Percentiles rank a stretch among this genome's conserved stretches.
These are phyloP conservation scores for Pleurozium schreberi DNA, from an alignment of 225 moss, liverwort and hornwort species.

Conservation along the genomic window DNA sequence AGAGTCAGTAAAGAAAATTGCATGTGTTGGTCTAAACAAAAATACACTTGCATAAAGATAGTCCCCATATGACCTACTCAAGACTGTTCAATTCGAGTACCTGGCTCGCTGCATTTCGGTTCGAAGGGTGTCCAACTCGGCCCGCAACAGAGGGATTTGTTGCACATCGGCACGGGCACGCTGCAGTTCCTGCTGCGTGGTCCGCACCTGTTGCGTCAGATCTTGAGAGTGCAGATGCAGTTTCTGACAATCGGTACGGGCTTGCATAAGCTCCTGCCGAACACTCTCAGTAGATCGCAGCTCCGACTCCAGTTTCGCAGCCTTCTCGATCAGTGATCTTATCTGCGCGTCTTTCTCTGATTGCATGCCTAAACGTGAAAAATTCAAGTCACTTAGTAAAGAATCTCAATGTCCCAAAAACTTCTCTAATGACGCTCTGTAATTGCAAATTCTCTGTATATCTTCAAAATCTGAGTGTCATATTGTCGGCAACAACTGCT, in stretches of 20 bases:
- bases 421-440: not conserved
- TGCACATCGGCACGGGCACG: conserved; percentile 53
- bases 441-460: not conserved
- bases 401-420: not conserved
- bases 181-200: conserved; percentile 52
- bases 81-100: not conserved
- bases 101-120: conserved; percentile 63
- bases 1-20: not conserved
- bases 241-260: conserved; percentile 66
- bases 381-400: not conserved
- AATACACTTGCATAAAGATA: not conserved
- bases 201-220: conserved; percentile 66
- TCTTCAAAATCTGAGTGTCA: not conserved
- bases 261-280: conserved; percentile 61
- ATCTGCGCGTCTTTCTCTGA: conserved; percentile 45
- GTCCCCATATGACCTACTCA: not conserved
- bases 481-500: not conserved
- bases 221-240: conserved; percentile 65
- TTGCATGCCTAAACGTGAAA: conserved; percentile 34
- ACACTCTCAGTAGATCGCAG: conserved; percentile 50
- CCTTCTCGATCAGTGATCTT: conserved; percentile 61
- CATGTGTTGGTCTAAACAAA: not conserved
- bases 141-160: conserved; percentile 48
- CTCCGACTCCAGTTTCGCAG: conserved; percentile 61
- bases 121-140: conserved; percentile 53